phyloP scores from a whole-genome alignment of 2,329 filamentous ascomycete genomes.

The Phyllosticta paracitricarpa region DNA sequence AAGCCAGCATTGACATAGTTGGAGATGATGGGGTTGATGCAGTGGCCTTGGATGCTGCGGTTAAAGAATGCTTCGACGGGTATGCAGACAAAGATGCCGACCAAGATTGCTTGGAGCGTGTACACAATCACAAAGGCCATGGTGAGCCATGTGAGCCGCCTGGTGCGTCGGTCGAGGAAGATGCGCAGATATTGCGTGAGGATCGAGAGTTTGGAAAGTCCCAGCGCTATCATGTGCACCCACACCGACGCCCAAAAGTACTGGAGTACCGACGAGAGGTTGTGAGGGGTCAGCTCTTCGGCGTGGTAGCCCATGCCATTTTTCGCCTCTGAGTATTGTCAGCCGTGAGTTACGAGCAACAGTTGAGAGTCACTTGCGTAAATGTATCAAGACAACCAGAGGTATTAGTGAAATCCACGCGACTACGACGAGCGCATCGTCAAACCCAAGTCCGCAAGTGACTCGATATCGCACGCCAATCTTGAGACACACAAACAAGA shows the following conservation, averaged over 20 bases:
- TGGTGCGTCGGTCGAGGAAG: constrained; percentile 14
- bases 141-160: constrained; percentile 12
- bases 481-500: constrained; percentile 2
- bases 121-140: constrained; percentile 9
- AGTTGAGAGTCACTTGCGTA: not conserved
- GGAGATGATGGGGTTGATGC: constrained; percentile 12
- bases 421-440: constrained; percentile 1
- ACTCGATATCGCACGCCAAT: not conserved
- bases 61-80: constrained; percentile 27
- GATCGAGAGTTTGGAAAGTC: constrained; percentile 15
- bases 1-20: constrained; percentile 1
- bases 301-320: constrained; percentile 22
- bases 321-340: constrained; percentile 16
- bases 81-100: constrained; percentile 25
- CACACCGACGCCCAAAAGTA: constrained; percentile 25
- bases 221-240: constrained; percentile 24
- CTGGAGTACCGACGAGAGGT: constrained; percentile 19
- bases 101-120: constrained; percentile 17
- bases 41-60: constrained; percentile 17
- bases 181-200: constrained; percentile 16
- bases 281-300: not conserved
- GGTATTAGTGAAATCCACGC: constrained; percentile 1
- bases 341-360: not conserved
- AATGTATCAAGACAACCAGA: constrained; percentile 2
- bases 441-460: not conserved